These are phyloP conservation scores for Phytopythium chamaehyphon DNA, from an alignment of 352 stramenopile species.

Conservation along the genomic window DNA sequence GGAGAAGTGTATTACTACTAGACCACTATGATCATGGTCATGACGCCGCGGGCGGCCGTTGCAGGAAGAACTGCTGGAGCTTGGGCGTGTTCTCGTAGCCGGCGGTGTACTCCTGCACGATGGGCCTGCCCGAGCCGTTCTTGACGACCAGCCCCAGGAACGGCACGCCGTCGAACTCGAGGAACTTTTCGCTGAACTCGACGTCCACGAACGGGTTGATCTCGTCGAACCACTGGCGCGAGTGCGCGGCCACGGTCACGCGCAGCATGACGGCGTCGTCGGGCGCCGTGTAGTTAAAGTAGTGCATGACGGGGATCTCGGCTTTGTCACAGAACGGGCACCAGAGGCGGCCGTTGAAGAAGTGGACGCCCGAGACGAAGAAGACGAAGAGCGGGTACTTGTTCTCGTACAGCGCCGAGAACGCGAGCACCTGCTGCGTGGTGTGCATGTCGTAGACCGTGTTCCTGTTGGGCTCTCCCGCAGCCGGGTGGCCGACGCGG, in stretches of 20 bases:
- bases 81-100: slow-evolving; percentile 39
- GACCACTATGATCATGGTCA: no score
- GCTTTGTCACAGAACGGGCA: slow-evolving; percentile 77
- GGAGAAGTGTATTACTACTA: no score
- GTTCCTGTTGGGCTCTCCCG: slow-evolving; percentile 36
- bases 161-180: slow-evolving; percentile 58
- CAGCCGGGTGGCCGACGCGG: slow-evolving; percentile 35
- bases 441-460: slow-evolving; percentile 40
- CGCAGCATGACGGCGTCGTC: slow-evolving; percentile 49
- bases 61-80: slow-evolving; percentile 40
- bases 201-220: slow-evolving; percentile 63
- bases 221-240: slow-evolving; percentile 68
- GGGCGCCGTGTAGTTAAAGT: slow-evolving; percentile 70
- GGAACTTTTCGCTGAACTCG: slow-evolving; percentile 54
- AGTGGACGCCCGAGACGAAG: slow-evolving; percentile 68
- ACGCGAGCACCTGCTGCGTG: slow-evolving; percentile 40
- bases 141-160: slow-evolving; percentile 50
- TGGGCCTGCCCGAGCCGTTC: slow-evolving; percentile 36
- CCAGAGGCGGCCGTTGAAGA: slow-evolving; percentile 79
- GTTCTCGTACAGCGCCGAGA: slow-evolving; percentile 55
- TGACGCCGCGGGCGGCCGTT: slow-evolving; percentile 5
- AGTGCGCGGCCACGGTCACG: slow-evolving; percentile 52
- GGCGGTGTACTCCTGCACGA: slow-evolving; percentile 36
- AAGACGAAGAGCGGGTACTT: slow-evolving; percentile 73
- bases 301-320: slow-evolving; percentile 68